Percentiles rank a stretch among this genome's conserved stretches.
Evolutionary conservation across 164 flowering plant species (phyloP).

Genomic region (Saururus chinensis): DNA sequence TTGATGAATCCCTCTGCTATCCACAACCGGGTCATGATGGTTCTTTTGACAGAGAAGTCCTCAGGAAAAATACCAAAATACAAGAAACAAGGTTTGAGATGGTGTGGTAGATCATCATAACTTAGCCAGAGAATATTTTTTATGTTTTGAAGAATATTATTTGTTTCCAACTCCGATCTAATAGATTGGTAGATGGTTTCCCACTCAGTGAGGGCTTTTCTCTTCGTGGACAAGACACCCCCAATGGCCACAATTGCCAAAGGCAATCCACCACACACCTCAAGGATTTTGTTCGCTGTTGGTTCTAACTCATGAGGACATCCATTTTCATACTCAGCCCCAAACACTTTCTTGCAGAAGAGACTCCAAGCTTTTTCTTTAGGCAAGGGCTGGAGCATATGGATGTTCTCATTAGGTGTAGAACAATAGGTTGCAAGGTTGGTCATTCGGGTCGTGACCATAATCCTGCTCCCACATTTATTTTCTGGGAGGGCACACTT

Average conservation of each 20-base stretch:
- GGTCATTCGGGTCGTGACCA: background rate
- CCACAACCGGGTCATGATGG: too few relatives aligned
- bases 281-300: background rate
- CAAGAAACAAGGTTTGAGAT: too few relatives aligned
- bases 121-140: slow-evolving; percentile 2
- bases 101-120: too few relatives aligned
- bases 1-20: slow-evolving; percentile 4
- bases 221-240: background rate
- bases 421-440: background rate
- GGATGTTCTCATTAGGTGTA: background rate
- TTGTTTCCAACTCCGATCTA: too few relatives aligned
- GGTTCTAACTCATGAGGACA: background rate
- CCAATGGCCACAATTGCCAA: too few relatives aligned
- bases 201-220: background rate
- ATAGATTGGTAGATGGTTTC: background rate
- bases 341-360: background rate
- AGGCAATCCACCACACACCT: background rate
- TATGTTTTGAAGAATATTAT: too few relatives aligned
- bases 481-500: background rate
- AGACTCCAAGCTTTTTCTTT: background rate
- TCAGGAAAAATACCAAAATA: too few relatives aligned
- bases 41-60: too few relatives aligned
- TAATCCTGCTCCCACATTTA: background rate
- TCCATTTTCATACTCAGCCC: background rate
- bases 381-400: background rate